phyloP scores from a whole-genome alignment of 2,329 filamentous ascomycete species.

The Colletotrichum trifolii region DNA sequence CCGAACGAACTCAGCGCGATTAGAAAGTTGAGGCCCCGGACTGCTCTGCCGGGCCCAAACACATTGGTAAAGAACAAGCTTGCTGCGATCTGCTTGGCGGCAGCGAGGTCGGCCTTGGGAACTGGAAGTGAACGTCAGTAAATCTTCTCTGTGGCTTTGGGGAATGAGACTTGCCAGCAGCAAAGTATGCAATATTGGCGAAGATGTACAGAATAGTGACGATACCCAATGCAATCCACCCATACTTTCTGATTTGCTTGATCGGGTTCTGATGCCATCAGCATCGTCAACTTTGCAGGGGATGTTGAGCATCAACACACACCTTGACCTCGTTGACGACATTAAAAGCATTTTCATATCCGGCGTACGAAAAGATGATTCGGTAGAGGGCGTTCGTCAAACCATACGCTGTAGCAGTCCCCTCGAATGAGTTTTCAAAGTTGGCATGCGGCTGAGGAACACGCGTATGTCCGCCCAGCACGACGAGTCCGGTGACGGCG shows the following conservation, averaged over 20 bases:
- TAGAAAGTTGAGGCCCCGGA: constrained; percentile 65
- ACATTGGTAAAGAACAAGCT: constrained; percentile 68
- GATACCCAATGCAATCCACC: constrained; percentile 58
- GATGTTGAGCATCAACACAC: not conserved
- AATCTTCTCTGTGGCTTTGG: not conserved
- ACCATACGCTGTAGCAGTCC: constrained; percentile 47
- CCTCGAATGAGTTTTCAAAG: constrained; percentile 48
- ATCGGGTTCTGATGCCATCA: constrained; percentile 57
- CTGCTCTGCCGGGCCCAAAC: constrained; percentile 61
- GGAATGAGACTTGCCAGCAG: constrained; percentile 45
- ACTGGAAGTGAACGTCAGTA: constrained; percentile 45
- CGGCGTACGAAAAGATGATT: constrained; percentile 67
- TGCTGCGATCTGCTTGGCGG: constrained; percentile 64
- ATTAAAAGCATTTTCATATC: constrained; percentile 69
- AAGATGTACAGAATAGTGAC: constrained; percentile 66
- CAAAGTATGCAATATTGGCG: constrained; percentile 70
- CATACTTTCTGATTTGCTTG: constrained; percentile 61
- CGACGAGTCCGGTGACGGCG: constrained; percentile 68
- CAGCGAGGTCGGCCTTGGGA: constrained; percentile 60
- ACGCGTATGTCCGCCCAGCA: constrained; percentile 54
- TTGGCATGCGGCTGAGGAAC: constrained; percentile 46
- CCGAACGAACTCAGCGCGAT: constrained; percentile 68
- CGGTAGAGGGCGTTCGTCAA: constrained; percentile 62
- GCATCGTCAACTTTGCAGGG: not conserved
- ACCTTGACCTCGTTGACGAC: constrained; percentile 68